These are phyloP conservation scores for Dendrobium nobile DNA, from an alignment of 106 monocot species.

Conservation along the genomic window DNA sequence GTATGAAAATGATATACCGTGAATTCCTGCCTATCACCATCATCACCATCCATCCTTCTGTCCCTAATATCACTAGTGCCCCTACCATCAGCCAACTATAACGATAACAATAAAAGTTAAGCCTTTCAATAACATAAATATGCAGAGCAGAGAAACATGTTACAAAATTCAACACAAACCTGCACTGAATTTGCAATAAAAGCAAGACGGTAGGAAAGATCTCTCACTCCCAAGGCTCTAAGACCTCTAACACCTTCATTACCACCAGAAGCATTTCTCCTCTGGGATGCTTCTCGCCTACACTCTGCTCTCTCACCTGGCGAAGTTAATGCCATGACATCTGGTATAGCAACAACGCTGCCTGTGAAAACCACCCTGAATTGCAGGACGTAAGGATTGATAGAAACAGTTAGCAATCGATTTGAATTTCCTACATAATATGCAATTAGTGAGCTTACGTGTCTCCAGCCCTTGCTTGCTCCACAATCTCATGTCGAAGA, in stretches of 20 bases:
- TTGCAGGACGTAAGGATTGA: neutral
- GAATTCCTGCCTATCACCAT: constrained; percentile 67
- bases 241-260: constrained; percentile 88
- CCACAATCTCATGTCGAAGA: constrained; percentile 95
- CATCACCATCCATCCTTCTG: constrained; percentile 73
- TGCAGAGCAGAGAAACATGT: neutral
- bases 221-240: constrained; percentile 75
- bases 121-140: constrained; percentile 2
- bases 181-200: constrained; percentile 97
- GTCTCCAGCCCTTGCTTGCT: constrained; percentile 97
- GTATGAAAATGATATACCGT: constrained; percentile 31
- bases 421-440: neutral
- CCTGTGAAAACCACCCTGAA: constrained; percentile 88
- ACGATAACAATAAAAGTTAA: constrained; percentile 7
- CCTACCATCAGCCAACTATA: constrained; percentile 74
- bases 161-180: constrained; percentile 26
- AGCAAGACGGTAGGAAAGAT: constrained; percentile 89
- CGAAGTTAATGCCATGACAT: constrained; percentile 88
- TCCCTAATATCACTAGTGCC: constrained; percentile 56
- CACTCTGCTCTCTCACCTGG: constrained; percentile 96
- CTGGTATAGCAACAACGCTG: constrained; percentile 81
- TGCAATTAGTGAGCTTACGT: constrained; percentile 40
- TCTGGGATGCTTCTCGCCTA: constrained; percentile 65
- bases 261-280: constrained; percentile 56
- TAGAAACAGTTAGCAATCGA: neutral